Evolutionary conservation across 805 yeast genomes (phyloP), one percentile per base, ranked within the genome.

Genomic region (Lipomyces spencermartinsiae): DNA sequence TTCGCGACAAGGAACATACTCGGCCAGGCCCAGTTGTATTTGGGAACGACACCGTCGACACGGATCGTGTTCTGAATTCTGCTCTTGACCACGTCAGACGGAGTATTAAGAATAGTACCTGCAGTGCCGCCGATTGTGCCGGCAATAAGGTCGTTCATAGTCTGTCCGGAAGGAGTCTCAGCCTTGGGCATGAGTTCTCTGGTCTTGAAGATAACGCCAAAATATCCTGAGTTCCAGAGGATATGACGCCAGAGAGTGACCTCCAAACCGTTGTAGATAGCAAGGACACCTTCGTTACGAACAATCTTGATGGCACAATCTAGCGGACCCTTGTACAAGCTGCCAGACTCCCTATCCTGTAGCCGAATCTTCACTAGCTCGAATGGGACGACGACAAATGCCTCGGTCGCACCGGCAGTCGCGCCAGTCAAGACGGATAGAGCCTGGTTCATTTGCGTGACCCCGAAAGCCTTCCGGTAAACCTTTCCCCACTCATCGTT

Each of bases 211-310:
- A 95, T 95, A 74, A 90, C 86, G 72, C 99, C 99, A 78, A 95
- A 95, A 82, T 95, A 95, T 68, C 98, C 98, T 58, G 97, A 97
- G 81, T 95, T 95, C 99, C 99, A 95, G 68, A 87, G 82, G 68
- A 92, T 86, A 79, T 95, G 98, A 85, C 99, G 91, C 97, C 97
- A 95, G 77, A 95, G 80, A 9, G 99, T 95, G 34, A 98, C 93
- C 82, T 95, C 99, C 73, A 95, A 83, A 68, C 99, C 99, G 78
- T 92, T 92, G 81, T 94, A 95, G 76, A 95, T 80, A 35, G 97
- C 93, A 66, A 92, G 80, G 1, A 86, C 78, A 76, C 99, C 99
- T 77, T 94, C 92, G 60, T 83, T 80, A 74, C 84, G 84, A 69
- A 93, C 82, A 71, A 92, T 90, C 76, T 87, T 85, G 76, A 83